Percentiles rank a stretch among this genome's conserved stretches.
phyloP scores from a whole-genome alignment of 768 basidiomycete genomes.

The Russula sp. region DNA sequence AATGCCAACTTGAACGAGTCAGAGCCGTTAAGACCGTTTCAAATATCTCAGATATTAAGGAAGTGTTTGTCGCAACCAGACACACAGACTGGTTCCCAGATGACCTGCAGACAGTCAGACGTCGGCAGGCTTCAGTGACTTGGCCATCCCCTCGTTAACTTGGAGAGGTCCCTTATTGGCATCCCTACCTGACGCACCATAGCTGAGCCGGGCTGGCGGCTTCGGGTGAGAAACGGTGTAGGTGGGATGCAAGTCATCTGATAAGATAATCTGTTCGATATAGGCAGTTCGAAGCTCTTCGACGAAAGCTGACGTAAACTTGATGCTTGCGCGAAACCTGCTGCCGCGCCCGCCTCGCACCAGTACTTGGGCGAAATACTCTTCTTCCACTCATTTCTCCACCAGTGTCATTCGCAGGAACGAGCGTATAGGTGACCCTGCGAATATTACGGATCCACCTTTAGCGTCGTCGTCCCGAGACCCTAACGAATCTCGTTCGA shows the following conservation, averaged over 20 bases:
- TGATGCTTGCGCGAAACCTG: constrained; percentile 11
- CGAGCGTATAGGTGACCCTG: not conserved
- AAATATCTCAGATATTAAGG: too few species aligned
- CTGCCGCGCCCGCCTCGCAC: constrained; percentile 1
- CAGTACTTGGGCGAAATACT: constrained; percentile 1
- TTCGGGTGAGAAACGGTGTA: too few species aligned
- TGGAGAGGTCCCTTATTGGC: too few species aligned
- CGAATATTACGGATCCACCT: not conserved
- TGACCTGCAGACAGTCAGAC: too few species aligned
- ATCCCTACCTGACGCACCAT: too few species aligned
- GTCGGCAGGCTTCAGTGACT: too few species aligned
- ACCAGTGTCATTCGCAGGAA: not conserved
- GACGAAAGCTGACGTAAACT: not conserved
- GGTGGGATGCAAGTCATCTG: not conserved
- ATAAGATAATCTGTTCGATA: not conserved
- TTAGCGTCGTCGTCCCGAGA: not conserved
- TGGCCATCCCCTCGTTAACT: too few species aligned
- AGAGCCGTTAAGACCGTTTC: too few species aligned
- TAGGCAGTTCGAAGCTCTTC: not conserved
- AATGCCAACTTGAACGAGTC: too few species aligned
- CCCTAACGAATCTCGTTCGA: constrained; percentile 11
- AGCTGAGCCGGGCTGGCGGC: too few species aligned
- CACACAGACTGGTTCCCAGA: too few species aligned
- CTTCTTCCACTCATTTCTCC: constrained; percentile 2
- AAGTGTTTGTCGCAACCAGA: too few species aligned